phyloP scores from a whole-genome alignment of 2,329 filamentous ascomycete genomes.

The Alternaria triticimaculans region DNA sequence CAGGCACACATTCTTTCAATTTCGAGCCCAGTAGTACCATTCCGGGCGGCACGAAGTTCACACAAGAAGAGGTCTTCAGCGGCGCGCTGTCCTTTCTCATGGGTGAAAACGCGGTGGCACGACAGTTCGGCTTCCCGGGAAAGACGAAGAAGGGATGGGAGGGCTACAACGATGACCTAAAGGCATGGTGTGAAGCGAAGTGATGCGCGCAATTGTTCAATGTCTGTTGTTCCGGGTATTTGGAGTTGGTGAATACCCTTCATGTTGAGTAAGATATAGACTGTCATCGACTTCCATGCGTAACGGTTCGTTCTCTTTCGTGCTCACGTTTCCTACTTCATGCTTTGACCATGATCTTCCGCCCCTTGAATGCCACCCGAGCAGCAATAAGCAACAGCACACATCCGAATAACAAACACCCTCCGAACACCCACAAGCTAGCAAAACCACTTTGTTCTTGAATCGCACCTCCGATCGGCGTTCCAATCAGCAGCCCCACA shows the following conservation, averaged over 20 bases:
- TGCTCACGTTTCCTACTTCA: conserved; percentile 8
- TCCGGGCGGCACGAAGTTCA: conserved; percentile 24
- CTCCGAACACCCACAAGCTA: conserved; percentile 55
- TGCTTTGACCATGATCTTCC: conserved; percentile 32
- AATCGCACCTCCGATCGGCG: conserved; percentile 64
- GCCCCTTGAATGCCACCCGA: conserved; percentile 35
- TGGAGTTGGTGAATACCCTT: neutral
- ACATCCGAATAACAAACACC: conserved; percentile 36
- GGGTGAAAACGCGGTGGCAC: conserved; percentile 15
- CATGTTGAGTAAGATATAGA: neutral
- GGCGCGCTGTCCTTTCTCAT: conserved; percentile 24
- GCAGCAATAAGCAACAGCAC: conserved; percentile 25
- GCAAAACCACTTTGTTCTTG: conserved; percentile 53
- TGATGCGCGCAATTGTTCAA: neutral
- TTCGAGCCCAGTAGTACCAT: conserved; percentile 15
- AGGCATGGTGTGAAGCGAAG: conserved; percentile 17
- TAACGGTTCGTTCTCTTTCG: neutral
- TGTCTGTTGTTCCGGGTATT: neutral
- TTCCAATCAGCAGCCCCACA: conserved; percentile 62
- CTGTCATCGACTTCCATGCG: neutral
- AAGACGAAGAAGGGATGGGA: conserved; percentile 19
- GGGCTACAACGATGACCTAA: conserved; percentile 22
- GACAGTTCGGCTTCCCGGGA: conserved; percentile 13
- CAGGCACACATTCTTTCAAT: conserved; percentile 22
- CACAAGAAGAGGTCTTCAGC: conserved; percentile 25